These are phyloP conservation scores for Ceraceosorus guamensis DNA, from an alignment of 1,284 basidiomycete genomes.

Conservation along the genomic window DNA sequence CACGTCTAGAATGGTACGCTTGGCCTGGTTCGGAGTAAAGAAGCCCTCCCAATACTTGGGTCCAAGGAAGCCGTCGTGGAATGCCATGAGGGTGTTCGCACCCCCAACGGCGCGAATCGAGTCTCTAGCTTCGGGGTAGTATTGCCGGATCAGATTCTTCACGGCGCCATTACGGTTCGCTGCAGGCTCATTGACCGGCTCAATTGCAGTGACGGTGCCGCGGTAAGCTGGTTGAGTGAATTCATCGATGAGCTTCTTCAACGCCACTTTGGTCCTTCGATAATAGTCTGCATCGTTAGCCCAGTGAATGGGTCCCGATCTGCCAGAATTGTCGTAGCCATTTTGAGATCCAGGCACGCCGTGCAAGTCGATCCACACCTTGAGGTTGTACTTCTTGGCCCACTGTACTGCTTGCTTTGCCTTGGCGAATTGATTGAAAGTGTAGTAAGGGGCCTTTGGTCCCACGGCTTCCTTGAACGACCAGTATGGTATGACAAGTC, in stretches of 20 bases:
- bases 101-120: constrained; percentile 2
- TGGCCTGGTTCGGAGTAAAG: constrained; percentile 1
- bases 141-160: constrained; percentile 6
- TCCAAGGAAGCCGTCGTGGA: constrained; percentile 15
- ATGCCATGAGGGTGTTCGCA: constrained; percentile 2
- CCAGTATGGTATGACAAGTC: constrained; percentile 85
- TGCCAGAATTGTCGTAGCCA: constrained; percentile 57
- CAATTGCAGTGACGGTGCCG: constrained; percentile 31
- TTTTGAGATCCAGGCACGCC: constrained; percentile 53
- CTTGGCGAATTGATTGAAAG: constrained; percentile 64
- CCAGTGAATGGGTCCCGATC: constrained; percentile 64
- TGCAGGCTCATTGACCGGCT: constrained; percentile 35
- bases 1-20: constrained; percentile 33
- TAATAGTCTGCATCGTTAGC: constrained; percentile 62
- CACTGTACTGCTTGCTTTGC: constrained; percentile 63
- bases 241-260: constrained; percentile 53
- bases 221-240: constrained; percentile 30
- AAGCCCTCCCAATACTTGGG: constrained; percentile 12
- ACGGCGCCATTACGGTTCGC: constrained; percentile 6
- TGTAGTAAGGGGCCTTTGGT: constrained; percentile 61
- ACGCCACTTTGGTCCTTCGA: constrained; percentile 62
- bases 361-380: constrained; percentile 69
- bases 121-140: constrained; percentile 14
- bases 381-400: constrained; percentile 67
- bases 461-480: constrained; percentile 67